These are phyloP conservation scores for Neurospora intermedia DNA, from an alignment of 495 filamentous ascomycete species.

Conservation along the genomic window DNA sequence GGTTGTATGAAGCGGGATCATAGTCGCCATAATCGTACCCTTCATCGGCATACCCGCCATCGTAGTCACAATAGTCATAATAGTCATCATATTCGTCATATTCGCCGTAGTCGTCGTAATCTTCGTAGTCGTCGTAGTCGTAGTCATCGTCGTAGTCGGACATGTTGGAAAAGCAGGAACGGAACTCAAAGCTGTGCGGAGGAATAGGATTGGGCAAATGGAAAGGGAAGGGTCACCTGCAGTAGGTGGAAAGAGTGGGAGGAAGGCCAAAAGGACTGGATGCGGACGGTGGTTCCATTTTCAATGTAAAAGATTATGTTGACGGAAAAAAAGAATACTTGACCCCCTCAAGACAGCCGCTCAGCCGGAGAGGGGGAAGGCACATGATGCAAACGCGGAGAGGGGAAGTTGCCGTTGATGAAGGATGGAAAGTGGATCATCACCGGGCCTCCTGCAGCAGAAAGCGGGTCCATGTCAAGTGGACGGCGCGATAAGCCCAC, in stretches of 20 bases:
- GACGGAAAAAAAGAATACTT: not conserved
- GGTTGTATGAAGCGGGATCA: not conserved
- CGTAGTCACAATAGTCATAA: not conserved
- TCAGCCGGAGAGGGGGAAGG: not conserved
- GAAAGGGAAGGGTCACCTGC: not conserved
- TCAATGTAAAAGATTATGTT: not conserved
- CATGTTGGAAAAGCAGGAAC: not conserved
- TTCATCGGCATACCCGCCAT: not conserved
- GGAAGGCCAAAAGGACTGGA: not conserved
- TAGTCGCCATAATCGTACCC: not conserved
- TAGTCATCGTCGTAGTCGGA: not conserved
- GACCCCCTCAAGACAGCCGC: not conserved
- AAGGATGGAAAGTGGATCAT: not conserved
- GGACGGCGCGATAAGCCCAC: not conserved
- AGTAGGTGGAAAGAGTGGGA: not conserved
- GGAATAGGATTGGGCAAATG: not conserved
- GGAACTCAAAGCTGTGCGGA: not conserved
- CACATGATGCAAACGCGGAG: not conserved
- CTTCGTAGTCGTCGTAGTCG: not conserved
- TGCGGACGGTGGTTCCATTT: not conserved
- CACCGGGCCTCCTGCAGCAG: not conserved
- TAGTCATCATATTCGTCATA: not conserved
- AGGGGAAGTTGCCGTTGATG: not conserved
- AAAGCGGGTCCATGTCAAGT: not conserved
- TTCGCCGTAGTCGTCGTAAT: not conserved